Evolutionary conservation across 441 rosid species (phyloP).

Genomic region (Adansonia madagascariensis): DNA sequence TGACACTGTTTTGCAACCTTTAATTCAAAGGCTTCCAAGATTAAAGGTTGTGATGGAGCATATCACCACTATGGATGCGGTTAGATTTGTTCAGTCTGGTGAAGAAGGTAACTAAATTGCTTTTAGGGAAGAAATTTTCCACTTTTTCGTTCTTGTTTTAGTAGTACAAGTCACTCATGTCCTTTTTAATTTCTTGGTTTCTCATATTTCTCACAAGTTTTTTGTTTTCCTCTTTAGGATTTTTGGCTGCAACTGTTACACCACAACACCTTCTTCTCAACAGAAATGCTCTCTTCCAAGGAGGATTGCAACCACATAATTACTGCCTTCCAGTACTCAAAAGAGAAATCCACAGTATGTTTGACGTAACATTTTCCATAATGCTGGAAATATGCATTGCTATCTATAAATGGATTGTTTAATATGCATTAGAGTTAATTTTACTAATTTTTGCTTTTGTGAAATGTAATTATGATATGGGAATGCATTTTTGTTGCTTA

Average conservation of each 20-base stretch:
- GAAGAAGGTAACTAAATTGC: constrained; percentile 61
- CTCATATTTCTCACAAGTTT: constrained; percentile 14
- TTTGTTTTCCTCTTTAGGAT: constrained; percentile 43
- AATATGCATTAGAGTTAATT: neutral
- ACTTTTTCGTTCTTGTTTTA: constrained; percentile 11
- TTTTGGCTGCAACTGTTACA: constrained; percentile 87
- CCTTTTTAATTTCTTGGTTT: neutral
- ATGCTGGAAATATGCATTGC: neutral
- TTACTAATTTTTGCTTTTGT: neutral
- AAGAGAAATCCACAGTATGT: constrained; percentile 80
- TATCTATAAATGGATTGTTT: neutral
- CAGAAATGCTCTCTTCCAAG: constrained; percentile 80
- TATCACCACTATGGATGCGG: constrained; percentile 91
- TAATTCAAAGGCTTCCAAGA: constrained; percentile 69
- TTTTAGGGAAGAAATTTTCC: neutral
- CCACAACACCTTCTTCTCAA: constrained; percentile 94
- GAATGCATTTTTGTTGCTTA: neutral
- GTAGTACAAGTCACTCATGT: neutral
- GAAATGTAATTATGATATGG: neutral
- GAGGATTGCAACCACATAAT: constrained; percentile 88
- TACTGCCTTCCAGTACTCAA: constrained; percentile 95
- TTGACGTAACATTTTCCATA: neutral
- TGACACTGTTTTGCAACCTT: constrained; percentile 71
- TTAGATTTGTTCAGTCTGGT: constrained; percentile 77
- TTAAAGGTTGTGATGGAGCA: constrained; percentile 94